Evolutionary conservation across 164 flowering plant genomes (phyloP), one percentile per base, ranked within the genome.

Genomic region (Tetrastigma voinierianum): DNA sequence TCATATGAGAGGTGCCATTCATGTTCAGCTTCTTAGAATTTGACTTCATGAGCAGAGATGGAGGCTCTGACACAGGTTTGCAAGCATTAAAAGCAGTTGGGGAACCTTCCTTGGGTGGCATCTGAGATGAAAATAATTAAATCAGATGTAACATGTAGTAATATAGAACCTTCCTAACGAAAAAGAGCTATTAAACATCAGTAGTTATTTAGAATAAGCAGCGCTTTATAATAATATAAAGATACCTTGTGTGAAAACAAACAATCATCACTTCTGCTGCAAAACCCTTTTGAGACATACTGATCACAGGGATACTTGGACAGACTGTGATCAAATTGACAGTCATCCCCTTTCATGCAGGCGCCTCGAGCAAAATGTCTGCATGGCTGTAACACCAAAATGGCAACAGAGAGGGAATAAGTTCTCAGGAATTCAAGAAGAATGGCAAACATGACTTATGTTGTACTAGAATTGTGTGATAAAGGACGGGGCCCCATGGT

Each of bases 341-440:
- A 95, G 46, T 82, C 84, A 72, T 87, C 96, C 47, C 98, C 98
- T 77, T 89, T 94, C 93, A 94, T 83, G 83, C 97, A 95, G 10
- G 82, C 62, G 12, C 85, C 70, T 7, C 81, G 78, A 10, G 94
- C 89, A 80, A 86, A 89, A 77, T 80, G 70, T 59, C 72, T 44
- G 72, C 98, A 95, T 8, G 94, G 88, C 98, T 95, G 88, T 70
- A 78, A 68, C 13, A 77, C 17, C 55, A 57, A 68, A 66, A 77
- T n/a, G 40, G 19, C 19, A 59, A 60, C 25, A 23, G 47, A 64
- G 46, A 52, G 52, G 12, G 2, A 49, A 61, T 55, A 3, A 18
- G 46, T 32, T 12, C 58, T n/a, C 9, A 45, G 15, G 16, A 45
- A 23, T 45, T 40, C 47, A 49, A 25, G n/a, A 16, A 19, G 15